Conservation (phyloP, 208 protist genomes). For the Trypanosoma brucei region DNA sequence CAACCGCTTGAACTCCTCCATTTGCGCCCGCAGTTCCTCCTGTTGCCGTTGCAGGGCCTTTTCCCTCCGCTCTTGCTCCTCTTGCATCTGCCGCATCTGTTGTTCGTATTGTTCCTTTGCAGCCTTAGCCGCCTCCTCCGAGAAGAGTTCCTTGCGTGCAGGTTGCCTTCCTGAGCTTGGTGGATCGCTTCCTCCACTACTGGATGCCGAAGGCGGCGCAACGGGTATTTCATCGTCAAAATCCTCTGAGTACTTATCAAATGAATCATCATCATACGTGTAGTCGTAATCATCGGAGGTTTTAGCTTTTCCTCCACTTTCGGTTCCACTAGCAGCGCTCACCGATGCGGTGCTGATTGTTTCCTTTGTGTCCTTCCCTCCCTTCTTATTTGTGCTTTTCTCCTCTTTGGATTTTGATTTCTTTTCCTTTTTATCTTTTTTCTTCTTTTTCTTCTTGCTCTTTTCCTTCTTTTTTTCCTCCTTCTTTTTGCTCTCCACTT, state of each 20-base stretch:
- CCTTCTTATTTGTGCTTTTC: background rate
- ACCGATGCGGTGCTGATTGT: background rate
- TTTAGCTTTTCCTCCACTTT: constrained; percentile 6
- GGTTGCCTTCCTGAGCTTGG: constrained; percentile 25
- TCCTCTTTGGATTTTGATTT: constrained; percentile 20
- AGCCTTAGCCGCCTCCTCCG: constrained; percentile 25
- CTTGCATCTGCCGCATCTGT: constrained; percentile 32
- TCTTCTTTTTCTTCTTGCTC: constrained; percentile 25
- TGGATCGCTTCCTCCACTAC: constrained; percentile 19
- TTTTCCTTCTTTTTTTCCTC: constrained; percentile 20
- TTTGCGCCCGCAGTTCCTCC: constrained; percentile 28
- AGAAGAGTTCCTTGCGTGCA: constrained; percentile 28
- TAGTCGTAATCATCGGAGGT: constrained; percentile 14
- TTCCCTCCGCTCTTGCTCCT: constrained; percentile 29
- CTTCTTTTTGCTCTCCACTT: constrained; percentile 22
- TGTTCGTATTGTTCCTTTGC: constrained; percentile 38
- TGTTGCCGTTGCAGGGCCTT: constrained; percentile 13
- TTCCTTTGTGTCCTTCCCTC: too few relatives aligned
- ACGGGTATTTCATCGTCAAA: constrained; percentile 59
- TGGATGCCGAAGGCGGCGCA: constrained; percentile 11
- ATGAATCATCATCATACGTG: constrained; percentile 17
- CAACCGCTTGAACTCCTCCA: constrained; percentile 34
- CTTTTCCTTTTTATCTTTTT: constrained; percentile 17
- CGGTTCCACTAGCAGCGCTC: background rate
- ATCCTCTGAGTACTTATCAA: constrained; percentile 58